Percentiles rank a stretch among this genome's conserved stretches.
Evolutionary conservation across 1,139 yeast species (phyloP).

Genomic region (Torulaspora globosa): DNA sequence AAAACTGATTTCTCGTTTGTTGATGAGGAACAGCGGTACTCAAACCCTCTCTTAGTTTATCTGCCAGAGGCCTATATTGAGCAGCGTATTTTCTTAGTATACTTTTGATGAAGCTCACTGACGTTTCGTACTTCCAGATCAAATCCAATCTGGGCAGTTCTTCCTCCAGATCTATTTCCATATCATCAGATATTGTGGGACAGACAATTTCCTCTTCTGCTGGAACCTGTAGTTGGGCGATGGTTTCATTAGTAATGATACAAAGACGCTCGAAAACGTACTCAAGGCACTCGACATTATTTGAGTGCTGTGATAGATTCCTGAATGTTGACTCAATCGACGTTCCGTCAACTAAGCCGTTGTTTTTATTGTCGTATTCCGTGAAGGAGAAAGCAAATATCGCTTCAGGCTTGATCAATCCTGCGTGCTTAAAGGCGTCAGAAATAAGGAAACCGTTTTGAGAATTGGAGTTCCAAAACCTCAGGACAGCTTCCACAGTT

Average conservation of each 20-base stretch:
- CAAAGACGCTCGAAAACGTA: slow-evolving; percentile 41
- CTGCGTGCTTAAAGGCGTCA: slow-evolving; percentile 56
- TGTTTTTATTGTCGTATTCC: slow-evolving; percentile 27
- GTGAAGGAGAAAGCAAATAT: slow-evolving; percentile 44
- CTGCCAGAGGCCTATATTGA: slow-evolving; percentile 31
- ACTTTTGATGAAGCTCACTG: slow-evolving; percentile 39
- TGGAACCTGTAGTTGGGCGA: slow-evolving; percentile 29
- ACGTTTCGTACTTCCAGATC: slow-evolving; percentile 40
- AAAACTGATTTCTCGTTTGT: slow-evolving; percentile 31
- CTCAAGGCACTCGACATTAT: slow-evolving; percentile 32
- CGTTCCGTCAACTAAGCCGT: slow-evolving; percentile 39
- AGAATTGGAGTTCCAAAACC: slow-evolving; percentile 79
- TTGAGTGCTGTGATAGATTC: slow-evolving; percentile 33
- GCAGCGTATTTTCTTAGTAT: slow-evolving; percentile 40
- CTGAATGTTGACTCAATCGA: slow-evolving; percentile 40
- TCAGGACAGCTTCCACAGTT: slow-evolving; percentile 62
- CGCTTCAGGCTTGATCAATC: slow-evolving; percentile 43
- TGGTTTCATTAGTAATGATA: slow-evolving; percentile 39
- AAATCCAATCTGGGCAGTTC: slow-evolving; percentile 31
- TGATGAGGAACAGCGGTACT: slow-evolving; percentile 32
- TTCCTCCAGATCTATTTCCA: slow-evolving; percentile 20
- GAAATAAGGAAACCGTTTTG: slow-evolving; percentile 72
- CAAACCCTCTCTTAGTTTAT: slow-evolving; percentile 26
- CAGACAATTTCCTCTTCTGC: slow-evolving; percentile 29
- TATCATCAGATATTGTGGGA: slow-evolving; percentile 33